A percentile compares a stretch with the other conserved stretches of the same genome.
These are phyloP conservation scores for Saccharomycopsis capsularis DNA, from an alignment of 805 yeast species.

Conservation along the genomic window DNA sequence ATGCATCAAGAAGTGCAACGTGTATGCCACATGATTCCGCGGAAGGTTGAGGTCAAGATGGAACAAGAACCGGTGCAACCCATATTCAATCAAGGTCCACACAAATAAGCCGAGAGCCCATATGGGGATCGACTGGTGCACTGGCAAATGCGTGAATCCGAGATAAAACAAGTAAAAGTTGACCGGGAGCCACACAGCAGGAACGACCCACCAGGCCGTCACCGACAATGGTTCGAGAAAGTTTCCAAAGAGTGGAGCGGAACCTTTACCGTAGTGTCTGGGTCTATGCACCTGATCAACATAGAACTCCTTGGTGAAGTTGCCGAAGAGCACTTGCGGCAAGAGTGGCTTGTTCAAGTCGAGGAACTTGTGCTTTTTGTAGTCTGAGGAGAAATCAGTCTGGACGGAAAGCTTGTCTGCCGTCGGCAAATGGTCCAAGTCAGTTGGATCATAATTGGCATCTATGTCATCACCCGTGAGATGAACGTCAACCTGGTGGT, in stretches of 20 bases:
- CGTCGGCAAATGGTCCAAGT: conserved; percentile 60
- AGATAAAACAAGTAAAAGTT: conserved; percentile 55
- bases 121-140: conserved; percentile 42
- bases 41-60: conserved; percentile 88
- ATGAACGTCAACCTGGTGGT: conserved; percentile 52
- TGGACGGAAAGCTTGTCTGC: conserved; percentile 66
- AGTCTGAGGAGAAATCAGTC: conserved; percentile 73
- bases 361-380: conserved; percentile 70
- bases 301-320: conserved; percentile 82
- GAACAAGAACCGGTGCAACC: conserved; percentile 84
- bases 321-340: conserved; percentile 67
- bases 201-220: conserved; percentile 95
- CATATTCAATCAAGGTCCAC: conserved; percentile 91
- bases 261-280: conserved; percentile 94
- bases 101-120: conserved; percentile 79
- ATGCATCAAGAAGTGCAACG: conserved; percentile 84
- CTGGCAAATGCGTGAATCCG: conserved; percentile 46
- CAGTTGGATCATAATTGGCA: conserved; percentile 42
- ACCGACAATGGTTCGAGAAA: conserved; percentile 84
- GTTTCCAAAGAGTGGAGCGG: conserved; percentile 93
- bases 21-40: conserved; percentile 62
- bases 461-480: conserved; percentile 31
- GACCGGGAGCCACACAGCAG: conserved; percentile 79
- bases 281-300: conserved; percentile 97
- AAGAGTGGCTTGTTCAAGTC: conserved; percentile 80